phyloP scores from a whole-genome alignment of 2,329 filamentous ascomycete species.

The Paecilomyces variotii region DNA sequence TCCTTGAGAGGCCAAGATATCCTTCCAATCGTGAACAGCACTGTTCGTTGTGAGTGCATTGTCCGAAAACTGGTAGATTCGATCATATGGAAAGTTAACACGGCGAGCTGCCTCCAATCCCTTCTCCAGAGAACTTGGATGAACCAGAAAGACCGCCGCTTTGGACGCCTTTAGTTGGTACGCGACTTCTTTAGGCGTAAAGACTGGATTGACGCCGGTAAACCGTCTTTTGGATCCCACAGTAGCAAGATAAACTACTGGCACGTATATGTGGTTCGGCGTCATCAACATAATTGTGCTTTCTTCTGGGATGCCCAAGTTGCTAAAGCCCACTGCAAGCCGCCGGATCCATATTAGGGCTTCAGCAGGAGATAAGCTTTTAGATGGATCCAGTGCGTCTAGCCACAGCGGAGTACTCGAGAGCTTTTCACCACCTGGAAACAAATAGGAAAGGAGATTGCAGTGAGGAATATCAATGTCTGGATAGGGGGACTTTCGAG shows the following conservation, averaged over 20 bases:
- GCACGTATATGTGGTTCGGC: slow-evolving; percentile 65
- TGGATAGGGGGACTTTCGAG: neutral
- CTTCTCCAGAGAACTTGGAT: neutral
- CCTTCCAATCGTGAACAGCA: neutral
- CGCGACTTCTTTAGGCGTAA: slow-evolving; percentile 52
- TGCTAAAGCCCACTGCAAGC: slow-evolving; percentile 59
- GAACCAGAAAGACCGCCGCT: slow-evolving; percentile 18
- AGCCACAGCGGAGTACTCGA: neutral
- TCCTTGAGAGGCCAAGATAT: slow-evolving; percentile 1
- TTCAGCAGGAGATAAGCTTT: slow-evolving; percentile 55
- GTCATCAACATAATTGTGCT: slow-evolving; percentile 69
- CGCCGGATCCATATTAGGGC: slow-evolving; percentile 66
- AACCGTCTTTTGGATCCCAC: slow-evolving; percentile 74
- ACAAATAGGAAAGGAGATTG: neutral
- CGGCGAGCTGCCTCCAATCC: neutral
- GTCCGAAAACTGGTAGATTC: neutral
- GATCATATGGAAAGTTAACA: neutral
- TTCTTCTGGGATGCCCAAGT: slow-evolving; percentile 56
- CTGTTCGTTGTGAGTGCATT: neutral
- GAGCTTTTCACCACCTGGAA: neutral
- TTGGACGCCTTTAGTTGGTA: slow-evolving; percentile 47
- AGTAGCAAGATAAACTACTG: slow-evolving; percentile 61
- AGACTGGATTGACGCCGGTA: slow-evolving; percentile 65
- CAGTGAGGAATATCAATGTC: neutral
- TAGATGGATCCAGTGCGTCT: slow-evolving; percentile 22